Percentiles rank a stretch among this genome's conserved stretches.
Conservation (phyloP, 345 rosid genomes). For the Eucalyptus grandis region DNA sequence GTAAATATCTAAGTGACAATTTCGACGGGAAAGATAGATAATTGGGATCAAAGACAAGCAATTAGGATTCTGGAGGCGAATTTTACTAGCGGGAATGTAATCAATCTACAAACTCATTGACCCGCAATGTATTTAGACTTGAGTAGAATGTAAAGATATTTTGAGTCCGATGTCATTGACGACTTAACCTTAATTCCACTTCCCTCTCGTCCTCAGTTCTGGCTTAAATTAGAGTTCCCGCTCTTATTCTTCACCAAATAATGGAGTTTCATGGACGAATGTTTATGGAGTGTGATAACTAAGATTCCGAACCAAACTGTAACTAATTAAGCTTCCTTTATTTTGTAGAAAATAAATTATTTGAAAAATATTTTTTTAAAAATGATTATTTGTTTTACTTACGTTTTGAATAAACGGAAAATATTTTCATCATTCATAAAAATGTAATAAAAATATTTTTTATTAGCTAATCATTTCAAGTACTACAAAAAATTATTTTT, state of each 20-base stretch:
- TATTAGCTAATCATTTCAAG: not conserved
- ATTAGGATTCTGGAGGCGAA: not conserved
- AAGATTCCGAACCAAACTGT: not conserved
- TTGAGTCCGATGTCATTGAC: not conserved
- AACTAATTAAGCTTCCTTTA: not conserved
- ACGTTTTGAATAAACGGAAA: not conserved
- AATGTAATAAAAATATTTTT: not conserved
- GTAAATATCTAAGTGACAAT: not conserved
- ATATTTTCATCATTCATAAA: not conserved
- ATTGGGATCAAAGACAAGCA: not conserved
- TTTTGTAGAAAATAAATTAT: not conserved
- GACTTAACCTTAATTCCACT: not conserved
- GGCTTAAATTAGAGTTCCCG: not conserved
- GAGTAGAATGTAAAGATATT: not conserved
- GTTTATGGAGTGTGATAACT: not conserved
- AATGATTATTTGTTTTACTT: not conserved
- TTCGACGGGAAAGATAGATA: not conserved
- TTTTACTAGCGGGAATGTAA: not conserved
- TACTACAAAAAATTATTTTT: not conserved
- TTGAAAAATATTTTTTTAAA: not conserved
- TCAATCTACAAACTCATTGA: not conserved
- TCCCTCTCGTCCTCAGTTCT: not conserved
- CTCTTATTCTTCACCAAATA: not conserved
- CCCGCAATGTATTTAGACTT: not conserved
- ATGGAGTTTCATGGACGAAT: not conserved